Evolutionary conservation across 441 rosid species (phyloP).

Genomic region (Theobroma grandiflorum): DNA sequence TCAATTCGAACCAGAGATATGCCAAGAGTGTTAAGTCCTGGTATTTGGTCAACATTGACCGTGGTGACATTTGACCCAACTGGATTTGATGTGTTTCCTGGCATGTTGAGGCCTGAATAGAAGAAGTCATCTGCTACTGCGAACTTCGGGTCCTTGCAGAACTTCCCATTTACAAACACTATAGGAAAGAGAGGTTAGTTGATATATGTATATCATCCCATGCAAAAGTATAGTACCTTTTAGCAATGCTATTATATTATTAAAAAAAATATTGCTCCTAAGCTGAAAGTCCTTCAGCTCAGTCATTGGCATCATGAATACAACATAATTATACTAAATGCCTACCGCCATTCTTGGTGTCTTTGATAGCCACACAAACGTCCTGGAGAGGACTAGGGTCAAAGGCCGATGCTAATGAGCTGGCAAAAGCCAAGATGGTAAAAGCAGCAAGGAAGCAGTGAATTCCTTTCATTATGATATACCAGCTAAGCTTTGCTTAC

Average conservation of each 20-base stretch:
- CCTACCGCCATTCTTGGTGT: not conserved
- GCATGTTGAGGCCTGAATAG: slow-evolving; percentile 33
- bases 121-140: slow-evolving; percentile 35
- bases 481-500: not conserved
- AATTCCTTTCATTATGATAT: not conserved
- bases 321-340: not conserved
- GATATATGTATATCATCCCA: not conserved
- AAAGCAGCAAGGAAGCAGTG: not conserved
- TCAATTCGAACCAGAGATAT: slow-evolving; percentile 44
- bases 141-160: slow-evolving; percentile 41
- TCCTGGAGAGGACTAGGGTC: slow-evolving; percentile 11
- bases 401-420: not conserved
- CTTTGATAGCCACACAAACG: slow-evolving; percentile 30
- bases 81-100: slow-evolving; percentile 25
- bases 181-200: not conserved
- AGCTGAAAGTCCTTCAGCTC: not conserved
- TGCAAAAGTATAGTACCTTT: no score
- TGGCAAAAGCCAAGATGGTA: slow-evolving; percentile 15
- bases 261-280: not conserved
- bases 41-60: slow-evolving; percentile 19
- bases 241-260: not conserved
- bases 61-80: slow-evolving; percentile 32
- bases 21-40: slow-evolving; percentile 48
- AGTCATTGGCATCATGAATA: not conserved
- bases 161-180: slow-evolving; percentile 46